Evolutionary conservation across 805 yeast genomes (phyloP).

Genomic region (Jamesozyma jinghongensis): DNA sequence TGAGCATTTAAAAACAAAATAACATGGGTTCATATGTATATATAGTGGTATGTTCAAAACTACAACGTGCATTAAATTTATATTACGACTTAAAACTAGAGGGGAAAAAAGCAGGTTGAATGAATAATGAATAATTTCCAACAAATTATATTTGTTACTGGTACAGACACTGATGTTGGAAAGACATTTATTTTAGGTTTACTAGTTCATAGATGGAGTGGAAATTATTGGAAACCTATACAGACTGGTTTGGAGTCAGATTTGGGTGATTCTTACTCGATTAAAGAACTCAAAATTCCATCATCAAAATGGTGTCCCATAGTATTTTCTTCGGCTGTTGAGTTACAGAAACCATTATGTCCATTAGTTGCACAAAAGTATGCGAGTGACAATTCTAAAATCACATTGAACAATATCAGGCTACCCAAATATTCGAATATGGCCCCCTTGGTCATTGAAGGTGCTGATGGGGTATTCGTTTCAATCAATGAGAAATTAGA

Average conservation of each 20-base stretch:
- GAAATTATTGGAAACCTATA: constrained; percentile 28
- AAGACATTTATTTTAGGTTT: constrained; percentile 25
- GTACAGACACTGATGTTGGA: constrained; percentile 31
- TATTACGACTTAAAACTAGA: no score
- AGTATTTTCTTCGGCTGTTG: constrained; percentile 13
- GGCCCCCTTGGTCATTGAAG: constrained; percentile 21
- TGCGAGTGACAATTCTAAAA: constrained; percentile 9
- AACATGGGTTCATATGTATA: no score
- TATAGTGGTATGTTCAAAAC: no score
- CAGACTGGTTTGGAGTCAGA: constrained; percentile 27
- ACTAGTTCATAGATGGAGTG: constrained; percentile 20
- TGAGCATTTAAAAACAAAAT: neutral
- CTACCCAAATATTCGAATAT: constrained; percentile 11
- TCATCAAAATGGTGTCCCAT: constrained; percentile 6
- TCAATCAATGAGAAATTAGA: constrained; percentile 20
- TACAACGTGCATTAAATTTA: no score
- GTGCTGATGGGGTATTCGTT: constrained; percentile 28
- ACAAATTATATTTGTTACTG: constrained; percentile 24
- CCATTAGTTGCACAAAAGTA: constrained; percentile 25
- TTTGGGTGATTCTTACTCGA: constrained; percentile 21
- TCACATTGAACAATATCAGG: constrained; percentile 11
- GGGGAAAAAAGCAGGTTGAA: no score
- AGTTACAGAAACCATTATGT: constrained; percentile 20
- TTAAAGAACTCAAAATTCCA: constrained; percentile 4
- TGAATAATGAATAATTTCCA: neutral